Conservation (phyloP, 169 alveolate genomes). For the Eimeria sp. region DNA sequence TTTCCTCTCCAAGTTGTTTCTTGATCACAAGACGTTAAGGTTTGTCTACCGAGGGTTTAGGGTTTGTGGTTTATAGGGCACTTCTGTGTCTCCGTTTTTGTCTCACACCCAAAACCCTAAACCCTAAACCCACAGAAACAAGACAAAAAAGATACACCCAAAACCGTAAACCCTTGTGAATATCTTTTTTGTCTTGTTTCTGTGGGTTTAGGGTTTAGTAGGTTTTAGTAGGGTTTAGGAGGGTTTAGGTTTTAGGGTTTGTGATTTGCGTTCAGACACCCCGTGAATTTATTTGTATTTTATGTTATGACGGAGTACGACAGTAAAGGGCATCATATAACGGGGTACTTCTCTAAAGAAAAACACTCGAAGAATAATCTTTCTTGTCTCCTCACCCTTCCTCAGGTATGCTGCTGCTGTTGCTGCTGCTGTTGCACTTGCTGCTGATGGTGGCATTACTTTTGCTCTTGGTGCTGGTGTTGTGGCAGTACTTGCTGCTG, state of each 20-base stretch:
- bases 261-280: slow-evolving; percentile 83
- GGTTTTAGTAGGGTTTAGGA: neutral
- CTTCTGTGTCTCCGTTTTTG: too few relatives aligned
- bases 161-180: too few relatives aligned
- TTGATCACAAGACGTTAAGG: slow-evolving; percentile 98
- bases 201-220: neutral
- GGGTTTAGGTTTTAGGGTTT: neutral
- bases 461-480: neutral
- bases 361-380: slow-evolving; percentile 94
- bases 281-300: slow-evolving; percentile 94
- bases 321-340: slow-evolving; percentile 94
- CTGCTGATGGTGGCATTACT: slow-evolving; percentile 31
- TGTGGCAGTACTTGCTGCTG: neutral
- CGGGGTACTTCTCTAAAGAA: slow-evolving; percentile 96
- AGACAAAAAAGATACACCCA: neutral
- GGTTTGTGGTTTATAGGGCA: neutral
- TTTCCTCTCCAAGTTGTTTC: slow-evolving; percentile 97
- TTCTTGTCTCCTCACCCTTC: slow-evolving; percentile 94
- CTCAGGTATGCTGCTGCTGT: slow-evolving; percentile 88
- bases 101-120: neutral
- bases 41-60: slow-evolving; percentile 37
- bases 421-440: neutral
- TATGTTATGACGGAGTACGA: slow-evolving; percentile 97
- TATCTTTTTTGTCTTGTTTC: neutral
- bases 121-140: neutral